phyloP scores from a whole-genome alignment of 2,329 filamentous ascomycete genomes.

The Ceratocystiopsis minuta region DNA sequence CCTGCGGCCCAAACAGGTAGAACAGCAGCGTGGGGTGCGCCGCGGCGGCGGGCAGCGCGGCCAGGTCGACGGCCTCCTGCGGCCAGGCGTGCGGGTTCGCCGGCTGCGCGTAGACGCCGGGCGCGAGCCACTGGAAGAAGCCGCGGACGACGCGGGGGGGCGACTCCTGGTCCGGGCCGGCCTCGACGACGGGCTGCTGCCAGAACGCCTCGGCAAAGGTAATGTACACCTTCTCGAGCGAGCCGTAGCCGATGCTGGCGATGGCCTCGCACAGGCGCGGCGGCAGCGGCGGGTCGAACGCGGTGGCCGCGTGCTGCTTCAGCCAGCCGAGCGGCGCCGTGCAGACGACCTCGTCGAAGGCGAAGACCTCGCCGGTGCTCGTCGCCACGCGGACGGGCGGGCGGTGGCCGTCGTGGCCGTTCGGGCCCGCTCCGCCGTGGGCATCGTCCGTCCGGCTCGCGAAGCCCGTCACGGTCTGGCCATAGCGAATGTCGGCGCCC shows the following conservation, averaged over 20 bases:
- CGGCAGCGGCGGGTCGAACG: conserved; percentile 44
- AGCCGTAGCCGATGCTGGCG: conserved; percentile 47
- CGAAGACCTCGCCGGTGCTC: conserved; percentile 23
- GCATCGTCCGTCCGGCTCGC: conserved; percentile 12
- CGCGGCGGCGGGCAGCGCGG: conserved; percentile 36
- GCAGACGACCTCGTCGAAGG: conserved; percentile 51
- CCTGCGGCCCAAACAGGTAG: conserved; percentile 54
- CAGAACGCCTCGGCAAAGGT: conserved; percentile 65
- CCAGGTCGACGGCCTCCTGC: conserved; percentile 62
- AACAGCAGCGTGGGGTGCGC: conserved; percentile 73
- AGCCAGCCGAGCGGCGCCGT: conserved; percentile 54
- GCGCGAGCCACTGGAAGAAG: conserved; percentile 61
- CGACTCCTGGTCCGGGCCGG: conserved; percentile 6
- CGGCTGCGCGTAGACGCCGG: conserved; percentile 39
- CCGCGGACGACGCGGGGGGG: conserved; percentile 33
- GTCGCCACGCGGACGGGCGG: conserved; percentile 29
- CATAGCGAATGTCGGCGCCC: conserved; percentile 33
- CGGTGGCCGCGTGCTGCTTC: conserved; percentile 34
- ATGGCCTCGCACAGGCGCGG: conserved; percentile 41
- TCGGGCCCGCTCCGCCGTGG: conserved; percentile 1
- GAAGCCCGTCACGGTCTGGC: conserved; percentile 29
- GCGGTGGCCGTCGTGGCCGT: conserved; percentile 19
- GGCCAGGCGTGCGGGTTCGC: conserved; percentile 50
- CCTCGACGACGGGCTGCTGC: conserved; percentile 25
- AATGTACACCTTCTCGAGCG: conserved; percentile 45